Conservation (phyloP, 2,329 filamentous ascomycete genomes). For the Colletotrichum kahawae region DNA sequence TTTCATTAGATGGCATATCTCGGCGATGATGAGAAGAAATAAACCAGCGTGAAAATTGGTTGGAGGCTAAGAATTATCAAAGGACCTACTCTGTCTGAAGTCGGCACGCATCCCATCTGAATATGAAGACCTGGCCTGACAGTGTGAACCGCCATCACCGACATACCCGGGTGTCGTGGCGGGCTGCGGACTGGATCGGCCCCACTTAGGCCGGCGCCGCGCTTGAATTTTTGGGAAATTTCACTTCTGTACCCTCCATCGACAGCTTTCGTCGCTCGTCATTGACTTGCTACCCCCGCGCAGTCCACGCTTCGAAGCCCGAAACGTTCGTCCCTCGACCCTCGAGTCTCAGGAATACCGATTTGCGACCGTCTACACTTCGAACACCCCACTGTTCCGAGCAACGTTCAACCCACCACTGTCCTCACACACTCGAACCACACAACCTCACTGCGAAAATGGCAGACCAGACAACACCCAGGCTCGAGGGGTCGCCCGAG, state of each 20-base stretch:
- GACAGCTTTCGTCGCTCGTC: background rate
- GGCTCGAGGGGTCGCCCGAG: constrained; percentile 3
- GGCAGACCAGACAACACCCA: constrained; percentile 11
- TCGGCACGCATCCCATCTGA: background rate
- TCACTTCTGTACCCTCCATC: background rate
- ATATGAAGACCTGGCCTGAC: background rate
- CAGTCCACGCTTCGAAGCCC: background rate
- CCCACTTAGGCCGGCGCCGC: constrained; percentile 1
- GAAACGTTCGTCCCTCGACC: background rate
- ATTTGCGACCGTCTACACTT: background rate
- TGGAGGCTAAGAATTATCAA: background rate
- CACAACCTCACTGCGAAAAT: background rate
- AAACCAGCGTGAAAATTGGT: background rate
- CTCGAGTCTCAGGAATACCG: background rate
- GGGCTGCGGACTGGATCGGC: background rate
- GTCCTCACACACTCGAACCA: background rate
- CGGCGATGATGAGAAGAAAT: background rate
- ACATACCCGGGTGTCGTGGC: background rate
- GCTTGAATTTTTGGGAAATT: constrained; percentile 5
- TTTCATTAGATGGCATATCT: background rate
- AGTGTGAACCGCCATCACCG: background rate
- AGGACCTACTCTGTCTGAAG: background rate
- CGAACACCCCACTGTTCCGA: background rate
- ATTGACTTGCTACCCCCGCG: background rate
- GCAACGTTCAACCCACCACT: background rate